Evolutionary conservation across 2,329 filamentous ascomycete genomes (phyloP), one percentile per base, ranked within the genome.

Genomic region (Botrytis elliptica): DNA sequence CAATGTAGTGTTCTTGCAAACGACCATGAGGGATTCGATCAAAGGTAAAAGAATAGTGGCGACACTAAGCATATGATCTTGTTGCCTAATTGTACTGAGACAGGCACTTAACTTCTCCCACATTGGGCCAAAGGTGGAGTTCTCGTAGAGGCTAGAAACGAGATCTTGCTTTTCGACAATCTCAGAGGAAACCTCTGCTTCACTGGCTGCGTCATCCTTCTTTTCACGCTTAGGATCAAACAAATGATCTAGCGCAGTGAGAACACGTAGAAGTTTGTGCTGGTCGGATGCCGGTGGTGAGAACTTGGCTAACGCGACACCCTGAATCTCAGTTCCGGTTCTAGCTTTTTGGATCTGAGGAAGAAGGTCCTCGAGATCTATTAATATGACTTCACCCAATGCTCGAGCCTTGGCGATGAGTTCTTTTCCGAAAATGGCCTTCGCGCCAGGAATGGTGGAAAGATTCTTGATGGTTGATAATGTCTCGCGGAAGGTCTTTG

Each of bases 381-480:
- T 85, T 16, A 98, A 87, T 74, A 98, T 97, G 71, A 93, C 91
- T 79, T 94, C 90, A 78, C 94, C 97, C 42, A 99, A 85, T 68
- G 90, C 86, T 79, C 95, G 93, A 67, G 96, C 95, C 83, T 98
- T 95, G 67, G 89, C 88, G 74, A 97, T 93, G 69, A 99, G 88
- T 83, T 99, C 95, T 77, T 93, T 91, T n/a, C 96, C 96, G 81
- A 99, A 98, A 18, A 94, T 88, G 71, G 92, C 89, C 83, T 97
- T 96, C 29, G 95, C 94, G 20, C 92, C 94, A 25, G 95, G 94
- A 75, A 99, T 96, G 57, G 93, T 91, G 8, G 95, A 98, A 62
- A 99, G 88, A 80, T 98, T 98, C 85, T 97, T 98, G 85, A 99
- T 97, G n/a, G 97, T 97, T 25, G 95, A 96, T 71, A 99, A 88